phyloP scores from a whole-genome alignment of 345 rosid species.

The Salix suchowensis region DNA sequence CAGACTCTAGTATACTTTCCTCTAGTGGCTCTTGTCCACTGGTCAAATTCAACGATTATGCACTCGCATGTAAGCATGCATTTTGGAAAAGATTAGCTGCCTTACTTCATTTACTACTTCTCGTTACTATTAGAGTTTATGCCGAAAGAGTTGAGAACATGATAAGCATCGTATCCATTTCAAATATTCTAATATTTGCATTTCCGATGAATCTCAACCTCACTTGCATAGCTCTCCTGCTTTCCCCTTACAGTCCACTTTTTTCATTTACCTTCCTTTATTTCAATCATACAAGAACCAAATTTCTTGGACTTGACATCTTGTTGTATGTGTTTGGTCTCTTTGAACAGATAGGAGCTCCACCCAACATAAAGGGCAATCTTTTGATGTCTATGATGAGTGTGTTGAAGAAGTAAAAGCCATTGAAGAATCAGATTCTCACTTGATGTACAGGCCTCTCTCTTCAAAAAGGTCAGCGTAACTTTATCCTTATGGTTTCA shows the following conservation, averaged over 20 bases:
- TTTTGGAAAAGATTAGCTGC: slow-evolving; percentile 20
- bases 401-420: slow-evolving; percentile 33
- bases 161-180: slow-evolving; percentile 2
- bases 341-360: slow-evolving; percentile 28
- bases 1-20: slow-evolving; percentile 30
- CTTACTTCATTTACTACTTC: slow-evolving; percentile 31
- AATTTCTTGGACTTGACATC: background rate
- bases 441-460: slow-evolving; percentile 15
- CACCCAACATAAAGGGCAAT: slow-evolving; percentile 32
- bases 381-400: slow-evolving; percentile 34
- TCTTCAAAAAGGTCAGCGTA: slow-evolving; percentile 44
- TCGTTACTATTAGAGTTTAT: slow-evolving; percentile 8
- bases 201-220: slow-evolving; percentile 23
- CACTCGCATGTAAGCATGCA: background rate
- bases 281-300: background rate
- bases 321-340: background rate
- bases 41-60: slow-evolving; percentile 6
- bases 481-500: slow-evolving; percentile 6
- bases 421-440: slow-evolving; percentile 44
- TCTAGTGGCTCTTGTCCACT: slow-evolving; percentile 26
- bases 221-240: background rate
- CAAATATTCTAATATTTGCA: slow-evolving; percentile 37
- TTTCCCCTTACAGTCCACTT: background rate
- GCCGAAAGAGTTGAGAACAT: slow-evolving; percentile 29
- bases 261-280: background rate